Evolutionary conservation across 2,329 filamentous ascomycete species (phyloP), one percentile per base, ranked within the genome.

Genomic region (Fusarium irregulare): DNA sequence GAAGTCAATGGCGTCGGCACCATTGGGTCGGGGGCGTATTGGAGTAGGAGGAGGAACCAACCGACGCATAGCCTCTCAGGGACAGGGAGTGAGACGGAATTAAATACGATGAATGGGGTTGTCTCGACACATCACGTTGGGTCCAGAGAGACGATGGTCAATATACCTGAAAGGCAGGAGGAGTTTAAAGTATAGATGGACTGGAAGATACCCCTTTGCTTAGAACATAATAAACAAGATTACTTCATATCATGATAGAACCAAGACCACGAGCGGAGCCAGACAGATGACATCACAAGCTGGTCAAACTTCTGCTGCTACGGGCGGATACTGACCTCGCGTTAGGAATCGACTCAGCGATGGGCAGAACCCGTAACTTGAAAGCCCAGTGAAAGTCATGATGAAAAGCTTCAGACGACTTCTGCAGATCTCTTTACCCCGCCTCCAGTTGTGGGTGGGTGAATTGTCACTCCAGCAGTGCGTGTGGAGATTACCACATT

Each of bases 31-130:
- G 56, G 45, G 9, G 2, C 18, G 5, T 60, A 53, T 13, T 53
- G 59, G 59, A 47, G 20, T 3, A 48, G 37, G 12, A 60, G 44
- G 4, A 45, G 20, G 11, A 51, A 1, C 2, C 23, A 46, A 7
- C 28, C 2, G 1, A n/a, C 8, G 2, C 10, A 25, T 4, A 51
- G 34, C 8, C 11, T 14, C 4, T 25, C 56, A 2, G 58, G 56
- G 4, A 61, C 56, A 2, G 58, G 56, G 4, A 61, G 58, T 3
- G 56, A 61, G 5, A 51, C 20, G 8, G 56, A 61, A 2, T 16
- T 61, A 2, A 60, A 60, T 4, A 30, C n/a, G 7, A 60, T 50
- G 5, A 44, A 37, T 25, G n/a, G 55, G n/a, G 34, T 21, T 1
- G 10, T 34, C 1, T n/a, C 60, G 2, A 18, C 44, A 20, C 27